A percentile compares a stretch with the other conserved stretches of the same genome.
phyloP scores from a whole-genome alignment of 148 eudicot species.

The Bassia scoparia region DNA sequence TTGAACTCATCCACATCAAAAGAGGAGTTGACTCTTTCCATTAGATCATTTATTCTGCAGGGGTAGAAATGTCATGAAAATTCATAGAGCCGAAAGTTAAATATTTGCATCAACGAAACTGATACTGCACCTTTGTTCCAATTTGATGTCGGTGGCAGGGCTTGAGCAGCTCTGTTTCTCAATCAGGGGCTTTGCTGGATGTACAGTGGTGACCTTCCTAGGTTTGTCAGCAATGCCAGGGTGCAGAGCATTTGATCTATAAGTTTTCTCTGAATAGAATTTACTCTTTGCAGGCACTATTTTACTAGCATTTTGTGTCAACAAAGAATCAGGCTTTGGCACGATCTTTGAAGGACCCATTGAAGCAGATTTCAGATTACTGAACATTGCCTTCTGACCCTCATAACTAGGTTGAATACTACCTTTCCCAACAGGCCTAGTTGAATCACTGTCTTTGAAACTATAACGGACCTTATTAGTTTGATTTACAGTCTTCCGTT shows the following conservation, averaged over 20 bases:
- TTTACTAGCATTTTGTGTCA: neutral
- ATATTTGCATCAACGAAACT: neutral
- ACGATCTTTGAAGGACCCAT: constrained; percentile 14
- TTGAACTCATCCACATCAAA: constrained; percentile 38
- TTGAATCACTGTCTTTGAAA: constrained; percentile 5
- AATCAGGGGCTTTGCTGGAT: constrained; percentile 17
- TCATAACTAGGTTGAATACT: constrained; percentile 17
- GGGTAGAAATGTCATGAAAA: neutral
- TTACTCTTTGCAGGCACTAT: constrained; percentile 1
- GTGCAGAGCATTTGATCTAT: constrained; percentile 5
- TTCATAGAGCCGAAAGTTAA: neutral
- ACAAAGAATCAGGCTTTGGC: constrained; percentile 14
- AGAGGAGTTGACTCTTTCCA: constrained; percentile 44
- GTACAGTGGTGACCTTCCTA: constrained; percentile 19
- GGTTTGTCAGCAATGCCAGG: constrained; percentile 18
- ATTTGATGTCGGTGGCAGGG: constrained; percentile 31
- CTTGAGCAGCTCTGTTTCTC: constrained; percentile 20
- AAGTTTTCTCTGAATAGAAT: constrained; percentile 12
- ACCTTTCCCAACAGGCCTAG: constrained; percentile 12
- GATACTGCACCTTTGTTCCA: constrained; percentile 41
- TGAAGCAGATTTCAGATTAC: constrained; percentile 3
- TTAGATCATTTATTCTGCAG: constrained; percentile 46
- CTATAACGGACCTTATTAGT: constrained; percentile 10
- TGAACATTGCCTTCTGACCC: constrained; percentile 6
- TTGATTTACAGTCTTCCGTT: constrained; percentile 18